These are phyloP conservation scores for Cichorium intybus DNA, from an alignment of 140 eudicot species.

Conservation along the genomic window DNA sequence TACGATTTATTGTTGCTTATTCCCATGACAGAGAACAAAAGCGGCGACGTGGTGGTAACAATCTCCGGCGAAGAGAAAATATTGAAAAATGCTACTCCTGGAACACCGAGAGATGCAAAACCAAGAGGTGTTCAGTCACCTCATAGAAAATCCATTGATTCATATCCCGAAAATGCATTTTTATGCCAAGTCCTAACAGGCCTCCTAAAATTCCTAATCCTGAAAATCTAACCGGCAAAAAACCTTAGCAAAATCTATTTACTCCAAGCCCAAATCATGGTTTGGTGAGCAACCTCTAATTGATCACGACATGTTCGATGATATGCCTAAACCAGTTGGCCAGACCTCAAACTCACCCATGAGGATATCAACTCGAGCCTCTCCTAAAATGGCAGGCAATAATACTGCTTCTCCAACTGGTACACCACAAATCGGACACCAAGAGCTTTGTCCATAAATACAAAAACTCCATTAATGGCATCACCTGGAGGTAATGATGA, in stretches of 20 bases:
- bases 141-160: constrained; percentile 37
- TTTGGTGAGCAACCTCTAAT: constrained; percentile 73
- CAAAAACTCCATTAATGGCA: constrained; percentile 53
- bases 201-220: constrained; percentile 68
- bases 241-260: constrained; percentile 36
- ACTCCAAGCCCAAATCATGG: constrained; percentile 77
- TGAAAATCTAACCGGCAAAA: constrained; percentile 49
- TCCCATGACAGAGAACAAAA: constrained; percentile 50
- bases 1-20: too few relatives aligned
- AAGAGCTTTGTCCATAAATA: constrained; percentile 40
- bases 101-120: constrained; percentile 6
- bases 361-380: constrained; percentile 33
- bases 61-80: constrained; percentile 40
- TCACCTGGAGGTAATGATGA: constrained; percentile 58
- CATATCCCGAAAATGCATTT: constrained; percentile 45
- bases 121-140: constrained; percentile 31
- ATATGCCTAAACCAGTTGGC: constrained; percentile 30
- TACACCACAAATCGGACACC: constrained; percentile 28
- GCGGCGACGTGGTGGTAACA: constrained; percentile 43
- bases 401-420: constrained; percentile 26
- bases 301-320: constrained; percentile 54
- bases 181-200: constrained; percentile 52
- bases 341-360: constrained; percentile 34
- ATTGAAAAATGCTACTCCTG: not conserved
- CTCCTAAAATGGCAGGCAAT: constrained; percentile 33